Evolutionary conservation across 129 eudicot species (phyloP), one percentile per base, ranked within the genome.

Genomic region (Flaveria ramosissima): DNA sequence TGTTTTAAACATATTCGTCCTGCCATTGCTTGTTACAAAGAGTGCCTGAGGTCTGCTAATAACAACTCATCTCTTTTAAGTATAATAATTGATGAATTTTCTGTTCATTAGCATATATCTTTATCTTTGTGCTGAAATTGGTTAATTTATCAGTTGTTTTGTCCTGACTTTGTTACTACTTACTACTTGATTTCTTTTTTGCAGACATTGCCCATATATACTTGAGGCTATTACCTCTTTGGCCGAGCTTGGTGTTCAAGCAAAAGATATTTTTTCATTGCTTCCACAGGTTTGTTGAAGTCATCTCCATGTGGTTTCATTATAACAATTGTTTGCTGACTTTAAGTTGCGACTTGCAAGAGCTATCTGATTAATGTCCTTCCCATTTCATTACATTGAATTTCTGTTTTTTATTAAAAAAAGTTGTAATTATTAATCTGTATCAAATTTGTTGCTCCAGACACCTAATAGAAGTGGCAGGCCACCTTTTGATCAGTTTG

Each of bases 201-300:
- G 78, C 85, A 93, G 98, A 85, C 88, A 87, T 71, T 93, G 89
- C 75, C 96, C 98, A 12, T 93, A 81, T 73, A 64, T 87, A 36
- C 72, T 93, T 46, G 98, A 93, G 86, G 98, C 98, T 42, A 85
- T 90, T 68, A 85, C 74, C 48, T 88, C 97, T 3, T 90, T 93
- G 89, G 97, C 98, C 53, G 98, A 93, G 74, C 79, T 90, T 70
- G 97, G 98, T 73, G 93, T 87, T 77, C 75, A 88, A 16, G 88
- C 98, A 8, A 93, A 90, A 88, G 98, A 93, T 68, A 90, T 93
- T 56, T 78, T 86, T 66, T 85, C 91, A 26, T 84, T 90, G 85
- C 83, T 93, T 83, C 96, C 98, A 13, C 98, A 90, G 96, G 98
- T 93, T 60, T 64, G 84, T 77, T 83, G 51, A 69, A 73, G 55